Conservation (phyloP, 1,139 yeast species). For the Scheffersomyces quercinus region DNA sequence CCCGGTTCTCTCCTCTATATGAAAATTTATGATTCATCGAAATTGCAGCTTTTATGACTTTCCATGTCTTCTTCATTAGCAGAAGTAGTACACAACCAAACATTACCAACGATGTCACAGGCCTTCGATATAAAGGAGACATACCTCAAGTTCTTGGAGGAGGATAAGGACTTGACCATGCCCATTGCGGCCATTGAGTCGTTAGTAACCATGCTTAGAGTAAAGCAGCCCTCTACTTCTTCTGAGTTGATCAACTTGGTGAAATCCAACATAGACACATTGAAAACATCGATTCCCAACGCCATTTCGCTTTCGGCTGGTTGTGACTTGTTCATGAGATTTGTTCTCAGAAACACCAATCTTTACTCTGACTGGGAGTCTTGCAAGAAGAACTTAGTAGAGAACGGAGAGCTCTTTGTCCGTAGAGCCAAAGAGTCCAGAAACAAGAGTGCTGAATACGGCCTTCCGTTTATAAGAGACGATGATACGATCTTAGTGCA, state of each 20-base stretch:
- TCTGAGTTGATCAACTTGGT: constrained; percentile 86
- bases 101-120: constrained; percentile 11
- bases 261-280: constrained; percentile 68
- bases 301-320: constrained; percentile 95
- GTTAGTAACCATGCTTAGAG: constrained; percentile 75
- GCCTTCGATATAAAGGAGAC: constrained; percentile 79
- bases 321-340: constrained; percentile 93
- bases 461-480: constrained; percentile 86
- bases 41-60: no score
- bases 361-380: constrained; percentile 94
- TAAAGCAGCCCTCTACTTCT: constrained; percentile 87
- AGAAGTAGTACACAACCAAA: no score
- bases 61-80: no score
- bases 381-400: constrained; percentile 85
- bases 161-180: constrained; percentile 95
- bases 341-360: constrained; percentile 86
- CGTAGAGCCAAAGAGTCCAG: constrained; percentile 91
- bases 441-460: constrained; percentile 82
- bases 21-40: no score
- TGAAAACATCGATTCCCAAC: constrained; percentile 81
- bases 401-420: constrained; percentile 89
- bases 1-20: no score
- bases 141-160: constrained; percentile 75
- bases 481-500: constrained; percentile 91
- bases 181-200: constrained; percentile 99